Conservation (phyloP, 2,329 filamentous ascomycete genomes). For the Camptophora hylomeconis region DNA sequence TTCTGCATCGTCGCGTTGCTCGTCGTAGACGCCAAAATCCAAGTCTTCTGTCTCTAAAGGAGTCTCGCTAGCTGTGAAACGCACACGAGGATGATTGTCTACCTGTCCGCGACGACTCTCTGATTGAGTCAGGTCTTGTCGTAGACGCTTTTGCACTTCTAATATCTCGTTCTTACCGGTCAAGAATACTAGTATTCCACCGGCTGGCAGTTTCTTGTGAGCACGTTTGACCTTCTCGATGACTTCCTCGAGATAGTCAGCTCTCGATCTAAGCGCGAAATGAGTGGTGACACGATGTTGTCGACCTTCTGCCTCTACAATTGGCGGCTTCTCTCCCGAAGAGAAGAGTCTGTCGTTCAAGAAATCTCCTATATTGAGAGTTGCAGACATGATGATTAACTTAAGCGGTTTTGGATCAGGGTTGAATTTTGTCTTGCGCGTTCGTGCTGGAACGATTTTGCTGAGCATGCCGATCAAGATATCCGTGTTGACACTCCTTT, state of each 20-base stretch:
- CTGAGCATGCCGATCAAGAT: constrained; percentile 97
- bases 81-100: constrained; percentile 54
- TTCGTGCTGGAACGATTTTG: constrained; percentile 72
- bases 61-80: constrained; percentile 62
- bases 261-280: constrained; percentile 68
- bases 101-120: constrained; percentile 27
- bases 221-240: constrained; percentile 78
- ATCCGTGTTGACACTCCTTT: constrained; percentile 93
- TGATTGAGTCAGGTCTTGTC: constrained; percentile 20
- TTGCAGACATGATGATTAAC: constrained; percentile 96
- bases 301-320: constrained; percentile 80
- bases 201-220: constrained; percentile 78
- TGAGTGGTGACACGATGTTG: constrained; percentile 85
- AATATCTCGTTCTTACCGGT: constrained; percentile 89
- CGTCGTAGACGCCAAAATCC: constrained; percentile 54
- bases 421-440: constrained; percentile 61
- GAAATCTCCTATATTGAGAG: constrained; percentile 79
- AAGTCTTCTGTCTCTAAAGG: constrained; percentile 77
- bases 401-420: constrained; percentile 65
- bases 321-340: constrained; percentile 52
- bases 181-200: constrained; percentile 84
- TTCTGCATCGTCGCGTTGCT: constrained; percentile 39
- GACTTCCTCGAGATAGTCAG: constrained; percentile 82
- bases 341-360: constrained; percentile 77
- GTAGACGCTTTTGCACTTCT: constrained; percentile 66